phyloP scores from a whole-genome alignment of 2,329 filamentous ascomycete genomes.

The Penicillium concentricum region DNA sequence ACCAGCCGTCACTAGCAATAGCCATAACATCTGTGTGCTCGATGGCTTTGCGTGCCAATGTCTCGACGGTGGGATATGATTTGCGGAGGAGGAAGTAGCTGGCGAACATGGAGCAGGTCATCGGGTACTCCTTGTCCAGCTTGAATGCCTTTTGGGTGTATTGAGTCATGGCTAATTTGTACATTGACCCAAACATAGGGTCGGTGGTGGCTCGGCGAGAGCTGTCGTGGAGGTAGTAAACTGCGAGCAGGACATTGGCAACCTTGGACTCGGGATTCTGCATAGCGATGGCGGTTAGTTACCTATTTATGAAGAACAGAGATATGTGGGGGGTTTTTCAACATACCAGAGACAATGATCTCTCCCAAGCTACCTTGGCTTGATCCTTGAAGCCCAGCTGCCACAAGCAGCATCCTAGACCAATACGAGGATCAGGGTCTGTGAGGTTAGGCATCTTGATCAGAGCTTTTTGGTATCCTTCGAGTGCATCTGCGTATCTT shows the following conservation, averaged over 20 bases:
- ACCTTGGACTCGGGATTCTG: slow-evolving; percentile 77
- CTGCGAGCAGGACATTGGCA: slow-evolving; percentile 82
- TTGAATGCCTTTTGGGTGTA: slow-evolving; percentile 95
- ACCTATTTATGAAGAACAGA: neutral
- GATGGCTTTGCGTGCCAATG: slow-evolving; percentile 86
- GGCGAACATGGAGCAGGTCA: slow-evolving; percentile 88
- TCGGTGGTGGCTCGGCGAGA: slow-evolving; percentile 79
- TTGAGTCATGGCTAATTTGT: slow-evolving; percentile 91
- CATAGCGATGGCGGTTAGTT: neutral
- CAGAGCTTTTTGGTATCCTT: slow-evolving; percentile 82
- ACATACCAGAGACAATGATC: slow-evolving; percentile 72
- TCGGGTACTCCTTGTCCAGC: slow-evolving; percentile 82
- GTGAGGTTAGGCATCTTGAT: slow-evolving; percentile 81
- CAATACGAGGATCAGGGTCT: slow-evolving; percentile 92
- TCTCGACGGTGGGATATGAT: slow-evolving; percentile 76
- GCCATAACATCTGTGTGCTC: slow-evolving; percentile 95
- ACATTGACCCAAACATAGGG: slow-evolving; percentile 77
- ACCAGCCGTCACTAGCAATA: slow-evolving; percentile 97
- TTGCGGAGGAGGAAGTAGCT: slow-evolving; percentile 85
- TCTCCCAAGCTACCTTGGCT: slow-evolving; percentile 85
- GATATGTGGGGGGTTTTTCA: neutral
- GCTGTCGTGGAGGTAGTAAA: slow-evolving; percentile 86
- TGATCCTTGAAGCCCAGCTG: slow-evolving; percentile 92
- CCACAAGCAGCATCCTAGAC: slow-evolving; percentile 97
- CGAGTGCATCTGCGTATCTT: slow-evolving; percentile 79